These are phyloP conservation scores for Geranium rotundifolium DNA, from an alignment of 345 rosid species.

Conservation along the genomic window DNA sequence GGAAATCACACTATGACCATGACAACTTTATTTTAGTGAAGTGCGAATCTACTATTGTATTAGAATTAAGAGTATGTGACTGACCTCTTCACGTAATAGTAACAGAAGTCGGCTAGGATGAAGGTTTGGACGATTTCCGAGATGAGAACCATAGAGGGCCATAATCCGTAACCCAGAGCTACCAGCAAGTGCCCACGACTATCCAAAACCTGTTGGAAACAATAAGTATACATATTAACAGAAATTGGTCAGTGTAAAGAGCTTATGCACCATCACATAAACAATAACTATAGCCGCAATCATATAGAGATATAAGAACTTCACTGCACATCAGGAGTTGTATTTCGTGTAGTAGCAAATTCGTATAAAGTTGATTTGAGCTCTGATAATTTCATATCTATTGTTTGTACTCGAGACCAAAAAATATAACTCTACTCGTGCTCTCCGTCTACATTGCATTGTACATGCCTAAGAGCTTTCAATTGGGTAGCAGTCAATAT, in stretches of 20 bases:
- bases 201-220: conserved; percentile 63
- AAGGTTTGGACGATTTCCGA: conserved; percentile 97
- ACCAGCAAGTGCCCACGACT: conserved; percentile 84
- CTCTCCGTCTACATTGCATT: too few species aligned
- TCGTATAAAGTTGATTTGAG: too few species aligned
- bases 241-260: too few species aligned
- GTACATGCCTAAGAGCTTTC: too few species aligned
- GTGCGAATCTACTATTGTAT: too few species aligned
- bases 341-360: too few species aligned
- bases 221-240: not conserved
- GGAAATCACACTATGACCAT: too few species aligned
- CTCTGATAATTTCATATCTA: too few species aligned
- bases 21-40: too few species aligned
- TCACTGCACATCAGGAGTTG: not conserved
- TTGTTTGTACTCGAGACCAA: too few species aligned
- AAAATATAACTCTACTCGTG: too few species aligned
- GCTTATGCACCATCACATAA: not conserved
- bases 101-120: conserved; percentile 97
- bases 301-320: not conserved
- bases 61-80: not conserved
- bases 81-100: conserved; percentile 87
- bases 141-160: conserved; percentile 98
- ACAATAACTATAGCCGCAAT: not conserved
- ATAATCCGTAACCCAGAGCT: conserved; percentile 89
- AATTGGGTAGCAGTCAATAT: too few species aligned